A percentile compares a stretch with the other conserved stretches of the same genome.
phyloP scores from a whole-genome alignment of 345 rosid species.

The Citrus inodora region DNA sequence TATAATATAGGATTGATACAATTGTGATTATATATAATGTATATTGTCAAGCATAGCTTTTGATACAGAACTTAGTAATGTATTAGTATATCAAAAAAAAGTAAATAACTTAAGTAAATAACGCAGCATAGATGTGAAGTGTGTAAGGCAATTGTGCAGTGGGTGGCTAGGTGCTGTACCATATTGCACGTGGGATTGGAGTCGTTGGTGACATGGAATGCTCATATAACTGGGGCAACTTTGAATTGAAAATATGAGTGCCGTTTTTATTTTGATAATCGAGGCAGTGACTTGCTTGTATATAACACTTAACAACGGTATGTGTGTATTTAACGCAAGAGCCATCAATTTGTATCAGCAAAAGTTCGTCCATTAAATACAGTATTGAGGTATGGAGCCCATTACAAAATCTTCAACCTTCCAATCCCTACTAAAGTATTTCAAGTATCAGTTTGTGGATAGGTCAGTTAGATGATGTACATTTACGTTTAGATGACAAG shows the following conservation, averaged over 20 bases:
- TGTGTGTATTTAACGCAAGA: neutral
- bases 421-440: neutral
- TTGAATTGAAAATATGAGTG: neutral
- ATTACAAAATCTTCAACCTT: neutral
- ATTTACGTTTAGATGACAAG: neutral
- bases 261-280: neutral
- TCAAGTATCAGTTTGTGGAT: neutral
- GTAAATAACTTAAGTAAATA: no score
- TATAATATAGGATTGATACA: no score
- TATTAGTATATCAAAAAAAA: no score
- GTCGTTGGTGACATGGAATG: neutral
- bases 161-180: no score
- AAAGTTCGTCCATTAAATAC: neutral
- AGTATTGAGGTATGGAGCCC: neutral
- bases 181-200: neutral
- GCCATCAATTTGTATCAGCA: neutral
- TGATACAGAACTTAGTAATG: no score
- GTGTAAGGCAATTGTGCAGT: neutral
- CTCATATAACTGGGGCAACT: slow-evolving; percentile 3
- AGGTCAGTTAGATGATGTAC: neutral
- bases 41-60: no score
- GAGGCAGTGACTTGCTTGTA: neutral
- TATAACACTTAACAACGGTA: neutral
- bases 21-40: rapidly evolving
- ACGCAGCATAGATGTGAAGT: neutral